A percentile compares a stretch with the other conserved stretches of the same genome.
These are phyloP conservation scores for Caryopteris hybrid DNA, from an alignment of 305 asterid genomes.

Conservation along the genomic window DNA sequence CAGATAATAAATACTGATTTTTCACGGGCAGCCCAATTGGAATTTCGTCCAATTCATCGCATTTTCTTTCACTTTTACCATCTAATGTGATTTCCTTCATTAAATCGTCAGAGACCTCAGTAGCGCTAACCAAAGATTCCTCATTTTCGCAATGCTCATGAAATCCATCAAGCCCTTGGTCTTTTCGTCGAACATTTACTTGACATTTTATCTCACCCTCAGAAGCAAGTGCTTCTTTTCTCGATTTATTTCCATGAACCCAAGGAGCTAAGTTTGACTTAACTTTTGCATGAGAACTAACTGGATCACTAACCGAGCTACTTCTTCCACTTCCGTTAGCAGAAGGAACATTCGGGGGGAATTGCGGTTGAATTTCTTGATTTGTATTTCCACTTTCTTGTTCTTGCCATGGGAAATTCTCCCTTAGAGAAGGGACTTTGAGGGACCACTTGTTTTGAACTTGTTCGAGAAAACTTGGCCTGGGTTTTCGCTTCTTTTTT, in stretches of 20 bases:
- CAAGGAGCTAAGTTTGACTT: conserved; percentile 60
- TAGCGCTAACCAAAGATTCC: conserved; percentile 13
- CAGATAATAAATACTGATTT: conserved; percentile 15
- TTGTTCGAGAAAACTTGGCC: conserved; percentile 77
- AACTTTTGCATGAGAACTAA: conserved; percentile 16
- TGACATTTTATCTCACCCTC: conserved; percentile 18
- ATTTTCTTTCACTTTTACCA: conserved; percentile 18
- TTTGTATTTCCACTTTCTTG: conserved; percentile 8
- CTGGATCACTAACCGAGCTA: conserved; percentile 12
- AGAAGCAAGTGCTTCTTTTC: conserved; percentile 21
- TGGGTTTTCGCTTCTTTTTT: conserved; percentile 68
- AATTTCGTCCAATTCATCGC: conserved; percentile 15
- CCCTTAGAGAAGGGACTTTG: conserved; percentile 46
- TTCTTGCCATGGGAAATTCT: conserved; percentile 76
- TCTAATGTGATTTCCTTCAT: conserved; percentile 18
- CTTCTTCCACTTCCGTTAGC: conserved; percentile 19
- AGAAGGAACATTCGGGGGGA: conserved; percentile 16
- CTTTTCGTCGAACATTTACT: conserved; percentile 10
- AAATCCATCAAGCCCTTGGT: conserved; percentile 13
- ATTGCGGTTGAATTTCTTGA: conserved; percentile 27
- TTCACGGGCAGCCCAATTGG: conserved; percentile 9
- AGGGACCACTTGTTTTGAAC: conserved; percentile 77
- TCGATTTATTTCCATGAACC: conserved; percentile 53
- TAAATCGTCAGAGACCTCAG: conserved; percentile 10
- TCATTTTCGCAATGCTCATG: conserved; percentile 8